phyloP scores from a whole-genome alignment of 805 yeast genomes.

The Candida patagonica region DNA sequence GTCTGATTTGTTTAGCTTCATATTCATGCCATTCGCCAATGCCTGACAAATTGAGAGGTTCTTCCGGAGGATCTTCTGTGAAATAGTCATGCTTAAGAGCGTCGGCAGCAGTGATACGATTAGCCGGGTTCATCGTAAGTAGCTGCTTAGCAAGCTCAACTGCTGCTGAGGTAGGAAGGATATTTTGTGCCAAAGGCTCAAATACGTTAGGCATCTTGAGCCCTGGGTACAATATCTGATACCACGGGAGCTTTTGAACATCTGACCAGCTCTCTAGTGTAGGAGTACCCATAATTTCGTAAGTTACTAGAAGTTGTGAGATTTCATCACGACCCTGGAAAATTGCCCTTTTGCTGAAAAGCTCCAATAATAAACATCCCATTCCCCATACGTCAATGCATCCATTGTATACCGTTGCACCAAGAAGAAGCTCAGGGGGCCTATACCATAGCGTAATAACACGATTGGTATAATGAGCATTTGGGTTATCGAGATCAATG shows the following conservation, averaged over 20 bases:
- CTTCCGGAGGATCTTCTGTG: slow-evolving; percentile 54
- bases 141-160: slow-evolving; percentile 57
- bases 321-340: slow-evolving; percentile 89
- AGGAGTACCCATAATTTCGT: slow-evolving; percentile 84
- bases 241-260: slow-evolving; percentile 82
- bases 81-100: slow-evolving; percentile 72
- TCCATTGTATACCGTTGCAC: slow-evolving; percentile 81
- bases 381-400: slow-evolving; percentile 97
- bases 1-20: slow-evolving; percentile 75
- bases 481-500: slow-evolving; percentile 25
- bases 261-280: slow-evolving; percentile 64
- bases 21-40: slow-evolving; percentile 95
- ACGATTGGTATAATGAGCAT: slow-evolving; percentile 83
- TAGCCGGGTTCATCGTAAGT: slow-evolving; percentile 57
- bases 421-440: slow-evolving; percentile 88
- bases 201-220: slow-evolving; percentile 28
- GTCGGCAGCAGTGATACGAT: slow-evolving; percentile 55
- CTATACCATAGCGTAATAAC: slow-evolving; percentile 97
- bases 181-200: slow-evolving; percentile 32
- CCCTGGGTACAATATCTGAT: slow-evolving; percentile 66
- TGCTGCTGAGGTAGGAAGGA: slow-evolving; percentile 37
- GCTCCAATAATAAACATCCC: slow-evolving; percentile 81
- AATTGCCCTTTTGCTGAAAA: slow-evolving; percentile 63
- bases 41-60: slow-evolving; percentile 44
- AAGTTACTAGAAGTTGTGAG: slow-evolving; percentile 69